These are phyloP conservation scores for Nemania diffusa DNA, from an alignment of 2,329 filamentous ascomycete genomes.

Conservation along the genomic window DNA sequence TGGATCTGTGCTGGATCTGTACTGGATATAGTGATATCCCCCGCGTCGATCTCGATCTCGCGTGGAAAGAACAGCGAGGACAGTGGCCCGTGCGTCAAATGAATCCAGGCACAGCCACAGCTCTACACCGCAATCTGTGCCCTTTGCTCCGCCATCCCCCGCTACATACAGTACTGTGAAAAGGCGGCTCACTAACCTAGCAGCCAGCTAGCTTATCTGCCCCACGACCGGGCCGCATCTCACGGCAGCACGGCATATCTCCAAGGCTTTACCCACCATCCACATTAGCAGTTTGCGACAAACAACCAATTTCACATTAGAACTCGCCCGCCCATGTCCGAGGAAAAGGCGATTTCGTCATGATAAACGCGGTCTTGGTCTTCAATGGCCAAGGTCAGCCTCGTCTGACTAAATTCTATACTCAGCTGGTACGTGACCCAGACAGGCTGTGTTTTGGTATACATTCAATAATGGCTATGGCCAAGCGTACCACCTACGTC, in stretches of 20 bases:
- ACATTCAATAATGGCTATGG: slow-evolving; percentile 8
- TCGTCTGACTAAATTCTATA: slow-evolving; percentile 97
- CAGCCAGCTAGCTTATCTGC: slow-evolving; percentile 9
- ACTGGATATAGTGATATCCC: slow-evolving; percentile 9
- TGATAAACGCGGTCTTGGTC: slow-evolving; percentile 99
- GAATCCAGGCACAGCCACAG: slow-evolving; percentile 24
- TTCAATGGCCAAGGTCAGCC: slow-evolving; percentile 99
- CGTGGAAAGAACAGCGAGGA: background rate
- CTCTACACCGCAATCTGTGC: slow-evolving; percentile 19
- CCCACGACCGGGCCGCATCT: slow-evolving; percentile 25
- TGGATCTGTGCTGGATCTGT: background rate
- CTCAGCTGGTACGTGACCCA: slow-evolving; percentile 76
- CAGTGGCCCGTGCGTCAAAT: background rate
- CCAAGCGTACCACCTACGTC: background rate
- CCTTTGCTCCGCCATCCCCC: background rate
- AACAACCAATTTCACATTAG: slow-evolving; percentile 2
- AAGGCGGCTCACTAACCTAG: background rate
- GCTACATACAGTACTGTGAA: background rate
- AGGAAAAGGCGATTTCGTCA: slow-evolving; percentile 53
- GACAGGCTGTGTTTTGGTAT: background rate
- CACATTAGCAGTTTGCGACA: slow-evolving; percentile 21
- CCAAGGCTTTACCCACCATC: slow-evolving; percentile 8
- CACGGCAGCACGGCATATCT: slow-evolving; percentile 13
- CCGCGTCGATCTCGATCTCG: background rate
- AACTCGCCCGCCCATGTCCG: slow-evolving; percentile 23